Conservation (phyloP, 2,329 filamentous ascomycete species). For the Trichoderma sp. region DNA sequence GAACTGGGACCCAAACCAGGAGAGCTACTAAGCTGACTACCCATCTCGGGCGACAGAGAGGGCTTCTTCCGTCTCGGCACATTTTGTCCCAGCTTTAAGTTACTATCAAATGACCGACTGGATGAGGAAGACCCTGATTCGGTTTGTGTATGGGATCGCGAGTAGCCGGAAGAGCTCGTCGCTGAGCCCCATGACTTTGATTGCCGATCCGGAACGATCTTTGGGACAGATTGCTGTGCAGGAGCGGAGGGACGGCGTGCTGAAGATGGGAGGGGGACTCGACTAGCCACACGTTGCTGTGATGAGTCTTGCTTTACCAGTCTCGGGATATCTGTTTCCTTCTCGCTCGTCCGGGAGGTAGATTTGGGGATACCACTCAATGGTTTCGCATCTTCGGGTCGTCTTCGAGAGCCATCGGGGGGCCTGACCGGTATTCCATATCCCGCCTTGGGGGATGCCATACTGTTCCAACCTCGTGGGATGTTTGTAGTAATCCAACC, state of each 20-base stretch:
- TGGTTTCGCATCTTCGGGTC: conserved; percentile 25
- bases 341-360: conserved; percentile 25
- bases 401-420: conserved; percentile 35
- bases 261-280: conserved; percentile 25
- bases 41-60: conserved; percentile 40
- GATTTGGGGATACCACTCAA: conserved; percentile 26
- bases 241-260: conserved; percentile 27
- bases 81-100: conserved; percentile 37
- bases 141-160: conserved; percentile 32
- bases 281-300: conserved; percentile 23
- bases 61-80: conserved; percentile 51
- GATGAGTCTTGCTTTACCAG: conserved; percentile 21
- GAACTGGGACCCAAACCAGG: conserved; percentile 43
- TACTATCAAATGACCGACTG: conserved; percentile 34
- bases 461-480: conserved; percentile 34
- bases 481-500: conserved; percentile 21
- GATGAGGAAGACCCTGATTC: conserved; percentile 36
- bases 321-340: conserved; percentile 23
- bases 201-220: conserved; percentile 37
- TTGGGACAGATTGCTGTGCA: conserved; percentile 21
- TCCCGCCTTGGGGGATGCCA: conserved; percentile 43
- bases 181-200: conserved; percentile 43
- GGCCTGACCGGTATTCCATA: conserved; percentile 41
- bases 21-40: conserved; percentile 34
- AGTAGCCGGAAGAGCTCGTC: conserved; percentile 32